Evolutionary conservation across 1,139 yeast genomes (phyloP).

Genomic region (Sugiyamaella castrensis): DNA sequence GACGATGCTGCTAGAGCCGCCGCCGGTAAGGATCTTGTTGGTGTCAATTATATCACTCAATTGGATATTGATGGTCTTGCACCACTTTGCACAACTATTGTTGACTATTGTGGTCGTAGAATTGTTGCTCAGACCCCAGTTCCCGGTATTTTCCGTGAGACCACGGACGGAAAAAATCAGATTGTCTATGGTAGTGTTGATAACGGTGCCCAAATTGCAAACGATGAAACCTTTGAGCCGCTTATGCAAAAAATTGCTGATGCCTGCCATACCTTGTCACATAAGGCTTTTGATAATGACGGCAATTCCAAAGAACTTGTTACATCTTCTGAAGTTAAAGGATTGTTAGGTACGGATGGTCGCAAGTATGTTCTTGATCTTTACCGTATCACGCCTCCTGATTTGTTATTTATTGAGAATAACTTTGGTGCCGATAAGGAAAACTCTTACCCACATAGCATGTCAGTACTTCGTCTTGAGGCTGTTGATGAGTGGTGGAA

Average conservation of each 20-base stretch:
- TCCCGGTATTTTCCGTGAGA: conserved; percentile 81
- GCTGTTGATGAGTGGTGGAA: conserved; percentile 92
- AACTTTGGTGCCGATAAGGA: conserved; percentile 39
- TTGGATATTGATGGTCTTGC: conserved; percentile 63
- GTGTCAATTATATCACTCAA: conserved; percentile 66
- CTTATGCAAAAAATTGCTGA: conserved; percentile 64
- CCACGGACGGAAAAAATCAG: conserved; percentile 44
- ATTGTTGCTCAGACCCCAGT: conserved; percentile 92
- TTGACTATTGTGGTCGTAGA: conserved; percentile 87
- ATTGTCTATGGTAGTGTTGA: conserved; percentile 75
- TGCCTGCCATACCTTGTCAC: conserved; percentile 74
- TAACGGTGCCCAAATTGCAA: conserved; percentile 49
- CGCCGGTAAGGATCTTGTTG: conserved; percentile 71
- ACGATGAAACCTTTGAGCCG: conserved; percentile 50
- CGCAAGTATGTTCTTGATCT: conserved; percentile 82
- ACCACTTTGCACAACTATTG: conserved; percentile 73
- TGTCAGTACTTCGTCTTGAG: conserved; percentile 77
- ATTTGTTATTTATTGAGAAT: conserved; percentile 66
- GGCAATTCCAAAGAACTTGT: conserved; percentile 47
- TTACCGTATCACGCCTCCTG: conserved; percentile 80
- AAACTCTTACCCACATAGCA: conserved; percentile 72
- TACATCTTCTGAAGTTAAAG: conserved; percentile 79
- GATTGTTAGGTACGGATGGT: conserved; percentile 80
- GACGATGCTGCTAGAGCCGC: conserved; percentile 84
- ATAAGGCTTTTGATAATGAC: conserved; percentile 45